These are phyloP conservation scores for Aristolochia fimbriata DNA, from an alignment of 164 flowering plant species.

Conservation along the genomic window DNA sequence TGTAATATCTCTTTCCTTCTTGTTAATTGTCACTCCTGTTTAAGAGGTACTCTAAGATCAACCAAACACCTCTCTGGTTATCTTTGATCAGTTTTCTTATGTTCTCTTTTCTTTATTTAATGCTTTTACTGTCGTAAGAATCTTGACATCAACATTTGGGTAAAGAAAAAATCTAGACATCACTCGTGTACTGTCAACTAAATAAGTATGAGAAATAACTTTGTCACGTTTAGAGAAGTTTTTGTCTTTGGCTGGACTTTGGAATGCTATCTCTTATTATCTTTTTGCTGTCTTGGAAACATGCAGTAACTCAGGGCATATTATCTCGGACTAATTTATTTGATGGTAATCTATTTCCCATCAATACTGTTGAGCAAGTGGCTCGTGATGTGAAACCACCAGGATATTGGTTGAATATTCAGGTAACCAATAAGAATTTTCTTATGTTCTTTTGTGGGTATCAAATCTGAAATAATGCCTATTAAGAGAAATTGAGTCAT, in stretches of 20 bases:
- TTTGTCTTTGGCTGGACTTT: background rate
- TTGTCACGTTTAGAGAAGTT: background rate
- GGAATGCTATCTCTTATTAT: background rate
- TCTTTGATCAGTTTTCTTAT: too few relatives aligned
- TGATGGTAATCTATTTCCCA: background rate
- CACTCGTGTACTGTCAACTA: background rate
- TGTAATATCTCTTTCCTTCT: too few relatives aligned
- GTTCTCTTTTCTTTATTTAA: background rate
- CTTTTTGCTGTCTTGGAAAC: background rate
- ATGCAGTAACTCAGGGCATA: background rate
- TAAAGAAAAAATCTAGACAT: background rate
- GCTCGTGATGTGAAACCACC: background rate
- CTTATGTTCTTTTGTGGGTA: background rate
- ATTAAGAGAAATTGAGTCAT: too few relatives aligned
- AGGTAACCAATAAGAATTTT: slow-evolving; percentile 1
- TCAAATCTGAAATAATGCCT: background rate
- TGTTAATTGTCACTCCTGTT: too few relatives aligned
- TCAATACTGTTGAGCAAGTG: slow-evolving; percentile 5
- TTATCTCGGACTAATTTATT: slow-evolving; percentile 1
- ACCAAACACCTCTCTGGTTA: too few relatives aligned
- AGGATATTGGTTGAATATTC: slow-evolving; percentile 8
- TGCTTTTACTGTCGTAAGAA: background rate
- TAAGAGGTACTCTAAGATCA: too few relatives aligned
- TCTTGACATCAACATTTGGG: background rate
- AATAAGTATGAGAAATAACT: background rate